Conservation (phyloP, 2,329 filamentous ascomycete species). For the Pseudopithomyces chartarum region DNA sequence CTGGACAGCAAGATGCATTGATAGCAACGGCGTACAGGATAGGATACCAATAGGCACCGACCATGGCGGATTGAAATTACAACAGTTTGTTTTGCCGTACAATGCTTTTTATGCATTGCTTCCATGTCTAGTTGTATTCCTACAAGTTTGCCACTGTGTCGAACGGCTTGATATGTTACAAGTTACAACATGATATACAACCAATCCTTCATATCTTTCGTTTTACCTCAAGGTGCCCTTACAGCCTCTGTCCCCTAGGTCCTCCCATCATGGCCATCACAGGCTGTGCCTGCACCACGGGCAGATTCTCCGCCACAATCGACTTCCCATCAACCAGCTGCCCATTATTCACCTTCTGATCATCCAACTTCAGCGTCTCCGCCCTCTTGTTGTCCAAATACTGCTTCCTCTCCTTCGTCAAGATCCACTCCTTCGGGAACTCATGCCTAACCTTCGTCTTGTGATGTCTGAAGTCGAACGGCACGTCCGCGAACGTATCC, state of each 20-base stretch:
- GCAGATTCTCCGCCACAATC: slow-evolving; percentile 42
- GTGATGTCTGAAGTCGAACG: slow-evolving; percentile 87
- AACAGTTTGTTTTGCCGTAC: neutral
- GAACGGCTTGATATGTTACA: slow-evolving; percentile 13
- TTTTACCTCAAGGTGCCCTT: neutral
- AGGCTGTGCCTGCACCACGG: slow-evolving; percentile 20
- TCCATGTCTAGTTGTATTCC: neutral
- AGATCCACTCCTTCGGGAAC: slow-evolving; percentile 83
- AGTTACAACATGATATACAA: slow-evolving; percentile 5
- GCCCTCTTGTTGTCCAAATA: slow-evolving; percentile 68
- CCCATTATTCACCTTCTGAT: slow-evolving; percentile 58
- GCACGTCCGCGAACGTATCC: slow-evolving; percentile 87
- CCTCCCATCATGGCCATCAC: slow-evolving; percentile 27
- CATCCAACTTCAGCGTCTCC: slow-evolving; percentile 59
- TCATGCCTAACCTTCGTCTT: slow-evolving; percentile 67
- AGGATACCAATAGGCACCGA: neutral
- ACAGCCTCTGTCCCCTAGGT: slow-evolving; percentile 14
- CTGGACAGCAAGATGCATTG: neutral
- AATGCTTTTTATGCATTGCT: neutral
- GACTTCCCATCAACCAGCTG: slow-evolving; percentile 60
- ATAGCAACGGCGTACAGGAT: slow-evolving; percentile 5
- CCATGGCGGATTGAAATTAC: neutral
- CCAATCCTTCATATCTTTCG: neutral
- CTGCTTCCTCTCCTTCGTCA: slow-evolving; percentile 71
- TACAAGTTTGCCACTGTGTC: neutral